Evolutionary conservation across 2,329 filamentous ascomycete genomes (phyloP), one percentile per base, ranked within the genome.

Genomic region (Chaetomium sp.): DNA sequence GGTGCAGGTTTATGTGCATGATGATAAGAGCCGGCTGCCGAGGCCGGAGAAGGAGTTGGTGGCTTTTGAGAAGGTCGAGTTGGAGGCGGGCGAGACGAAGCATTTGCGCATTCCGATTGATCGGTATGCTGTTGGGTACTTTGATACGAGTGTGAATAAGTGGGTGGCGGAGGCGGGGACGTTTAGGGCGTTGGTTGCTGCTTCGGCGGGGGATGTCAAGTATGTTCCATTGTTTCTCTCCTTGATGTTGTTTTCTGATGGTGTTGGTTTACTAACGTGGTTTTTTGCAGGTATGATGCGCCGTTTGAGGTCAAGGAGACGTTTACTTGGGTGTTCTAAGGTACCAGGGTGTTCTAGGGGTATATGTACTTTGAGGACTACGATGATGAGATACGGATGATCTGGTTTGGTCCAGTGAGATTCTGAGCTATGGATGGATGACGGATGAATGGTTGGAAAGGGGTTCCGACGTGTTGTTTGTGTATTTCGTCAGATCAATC

Each of bases 41-140:
- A 73, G 86, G 27, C 86, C 86, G 0, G 79, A 83, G 62, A 88
- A 89, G 70, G 86, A 89, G 69, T 74, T 89, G 1, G 82, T 84
- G 37, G 85, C 83, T 0, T 89, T 89, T 64, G 79, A 79, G 56
- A 88, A 88, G 69, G 77, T 87, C 0, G 75, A 71, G 49, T 69
- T 89, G 3, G 74, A 79, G 45, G 72, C 77, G 1, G 82, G 81
- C 4, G 77, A 80, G 71, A 80, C 77, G 0, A 76, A 71, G 60
- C 76, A 79, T 56, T 66, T 80, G 37, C 69, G 70, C 8, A 69
- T 80, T 4, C 60, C 63, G 12, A 61, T 80, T 8, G 76, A 79
- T 60, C 78, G 76, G 66, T 73, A 78, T 57, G 76, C 78, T 1
- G 76, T 77, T 1, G 78, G 78, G 7, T 88, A 87, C 68, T 88